Base-by-base conservation (phyloP, 345 rosid genomes). In the Jatropha curcas region DNA sequence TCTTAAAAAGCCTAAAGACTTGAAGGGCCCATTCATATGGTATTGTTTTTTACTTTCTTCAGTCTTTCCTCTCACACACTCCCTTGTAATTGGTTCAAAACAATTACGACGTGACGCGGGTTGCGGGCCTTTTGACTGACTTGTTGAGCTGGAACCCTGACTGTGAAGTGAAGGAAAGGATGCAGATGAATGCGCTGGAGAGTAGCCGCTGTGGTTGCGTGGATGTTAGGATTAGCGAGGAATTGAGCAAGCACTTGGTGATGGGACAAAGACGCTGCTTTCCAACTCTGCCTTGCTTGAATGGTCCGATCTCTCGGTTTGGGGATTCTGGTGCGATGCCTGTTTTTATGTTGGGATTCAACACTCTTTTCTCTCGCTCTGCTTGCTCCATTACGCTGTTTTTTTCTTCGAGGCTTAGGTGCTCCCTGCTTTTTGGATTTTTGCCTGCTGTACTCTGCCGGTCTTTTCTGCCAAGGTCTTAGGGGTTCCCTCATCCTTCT, bases 401-500 rank as follows among this genome's bases (percentile, higher is more conserved):
- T 82, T 95, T 60, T 92, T 92, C 90, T 88, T 92, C 33, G 98
- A 92, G 83, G 97, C 98, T 5, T n/a, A n/a, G 97, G 84, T 5
- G 95, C 99, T 68, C 98, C 64, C 70, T 89, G 10, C 85, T 95
- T 43, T 95, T 95, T 71, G 98, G 98, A 3, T 95, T 95, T 82
- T 50, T 91, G 69, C 93, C 94, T 0, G 97, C 93, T 10, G 90
- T 92, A 19, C 70, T 88, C 72, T 88, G 96, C 73, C n/a, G n/a
- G 92, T 92, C 60, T 89, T 92, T 73, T 82, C 84, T 14, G 92
- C 98, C 61, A 92, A 95, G 77, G 50, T 92, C 58, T 82, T 95
- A 35, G 99, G 95, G 2, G 97, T 96, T 77, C 90, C 99, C 24
- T 89, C 90, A 72, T 95, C 98, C 63, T 95, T 95, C 81, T n/a